Conservation (phyloP, 2,329 filamentous ascomycete species). For the Pseudogymnoascus sp. region DNA sequence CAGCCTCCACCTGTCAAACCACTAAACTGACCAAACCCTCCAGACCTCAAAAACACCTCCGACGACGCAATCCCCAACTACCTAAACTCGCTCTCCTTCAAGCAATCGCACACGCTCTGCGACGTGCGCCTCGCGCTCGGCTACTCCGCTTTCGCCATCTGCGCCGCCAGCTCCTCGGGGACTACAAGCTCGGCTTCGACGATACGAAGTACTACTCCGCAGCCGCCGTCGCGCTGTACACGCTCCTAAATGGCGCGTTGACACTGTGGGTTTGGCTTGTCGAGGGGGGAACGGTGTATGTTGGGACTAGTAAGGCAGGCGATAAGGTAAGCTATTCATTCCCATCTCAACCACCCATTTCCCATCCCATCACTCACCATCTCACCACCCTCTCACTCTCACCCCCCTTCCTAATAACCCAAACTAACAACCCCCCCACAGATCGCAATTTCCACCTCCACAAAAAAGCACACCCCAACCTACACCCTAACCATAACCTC, state of each 20-base stretch:
- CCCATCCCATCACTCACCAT: background rate
- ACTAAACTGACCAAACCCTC: constrained; percentile 14
- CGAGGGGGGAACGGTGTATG: constrained; percentile 77
- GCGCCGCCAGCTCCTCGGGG: constrained; percentile 80
- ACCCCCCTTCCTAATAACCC: background rate
- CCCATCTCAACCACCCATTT: background rate
- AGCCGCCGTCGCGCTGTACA: constrained; percentile 72
- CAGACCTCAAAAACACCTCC: constrained; percentile 93
- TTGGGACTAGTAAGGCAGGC: constrained; percentile 58
- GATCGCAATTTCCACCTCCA: constrained; percentile 66
- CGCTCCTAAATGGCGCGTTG: constrained; percentile 68
- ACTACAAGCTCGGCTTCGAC: constrained; percentile 89
- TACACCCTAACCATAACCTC: constrained; percentile 67
- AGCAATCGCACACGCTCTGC: constrained; percentile 70
- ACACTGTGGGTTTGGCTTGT: constrained; percentile 80
- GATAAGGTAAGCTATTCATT: constrained; percentile 47
- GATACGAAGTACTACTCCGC: constrained; percentile 73
- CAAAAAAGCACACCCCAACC: constrained; percentile 71
- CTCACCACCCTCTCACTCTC: background rate
- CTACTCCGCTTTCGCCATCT: constrained; percentile 73
- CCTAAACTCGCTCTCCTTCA: constrained; percentile 80
- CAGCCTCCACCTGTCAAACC: background rate
- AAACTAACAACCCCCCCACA: constrained; percentile 30
- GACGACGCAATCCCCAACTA: constrained; percentile 94
- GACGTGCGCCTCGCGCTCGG: constrained; percentile 80